These are phyloP conservation scores for Populus hybrid DNA, from an alignment of 441 rosid genomes.

Conservation along the genomic window DNA sequence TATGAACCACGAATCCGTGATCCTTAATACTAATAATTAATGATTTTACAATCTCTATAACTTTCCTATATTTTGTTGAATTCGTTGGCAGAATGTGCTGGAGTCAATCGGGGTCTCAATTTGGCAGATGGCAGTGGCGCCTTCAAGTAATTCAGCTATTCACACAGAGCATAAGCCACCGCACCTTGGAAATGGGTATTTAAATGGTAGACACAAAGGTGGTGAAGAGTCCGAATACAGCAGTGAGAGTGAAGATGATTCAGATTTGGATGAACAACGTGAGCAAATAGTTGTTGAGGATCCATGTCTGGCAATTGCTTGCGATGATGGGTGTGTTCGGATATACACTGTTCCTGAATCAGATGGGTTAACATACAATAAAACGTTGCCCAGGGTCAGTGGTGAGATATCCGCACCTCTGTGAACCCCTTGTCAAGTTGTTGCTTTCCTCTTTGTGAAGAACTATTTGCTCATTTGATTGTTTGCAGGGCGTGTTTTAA, in stretches of 20 bases:
- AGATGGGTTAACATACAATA: slow-evolving; percentile 54
- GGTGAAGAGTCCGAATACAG: slow-evolving; percentile 38
- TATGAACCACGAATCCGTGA: background rate
- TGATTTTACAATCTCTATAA: background rate
- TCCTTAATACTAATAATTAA: too few relatives aligned
- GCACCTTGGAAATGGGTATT: slow-evolving; percentile 48
- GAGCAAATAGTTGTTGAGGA: slow-evolving; percentile 30
- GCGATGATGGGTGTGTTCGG: slow-evolving; percentile 90
- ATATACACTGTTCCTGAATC: slow-evolving; percentile 54
- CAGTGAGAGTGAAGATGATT: slow-evolving; percentile 60
- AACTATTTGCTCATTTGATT: slow-evolving; percentile 15
- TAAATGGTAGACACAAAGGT: slow-evolving; percentile 34
- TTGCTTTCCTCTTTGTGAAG: slow-evolving; percentile 22
- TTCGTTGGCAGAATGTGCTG: slow-evolving; percentile 56
- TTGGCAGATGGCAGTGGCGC: slow-evolving; percentile 91
- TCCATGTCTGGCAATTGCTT: slow-evolving; percentile 63
- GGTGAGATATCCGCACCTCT: slow-evolving; percentile 64
- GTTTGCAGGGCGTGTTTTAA: slow-evolving; percentile 66
- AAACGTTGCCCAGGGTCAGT: slow-evolving; percentile 87
- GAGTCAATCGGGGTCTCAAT: slow-evolving; percentile 78
- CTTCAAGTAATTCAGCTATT: slow-evolving; percentile 19
- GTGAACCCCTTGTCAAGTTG: slow-evolving; percentile 13
- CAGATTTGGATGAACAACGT: slow-evolving; percentile 47
- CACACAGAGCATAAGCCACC: slow-evolving; percentile 32
- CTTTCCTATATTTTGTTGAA: slow-evolving; percentile 8